phyloP scores from a whole-genome alignment of 75 land plant genomes.

The Ceratopteris richardii region DNA sequence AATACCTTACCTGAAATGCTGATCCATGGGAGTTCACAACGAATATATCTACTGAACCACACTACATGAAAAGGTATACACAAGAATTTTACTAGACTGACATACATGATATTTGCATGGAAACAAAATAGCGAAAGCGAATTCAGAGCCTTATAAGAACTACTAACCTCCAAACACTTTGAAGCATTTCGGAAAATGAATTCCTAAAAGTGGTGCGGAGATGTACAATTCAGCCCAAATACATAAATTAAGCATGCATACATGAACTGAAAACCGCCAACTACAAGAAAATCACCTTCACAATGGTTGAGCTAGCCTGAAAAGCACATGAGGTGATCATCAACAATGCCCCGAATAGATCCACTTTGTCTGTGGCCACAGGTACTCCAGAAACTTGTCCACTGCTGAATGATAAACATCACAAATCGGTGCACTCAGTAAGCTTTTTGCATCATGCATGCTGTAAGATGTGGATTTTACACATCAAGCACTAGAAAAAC shows the following conservation, averaged over 20 bases:
- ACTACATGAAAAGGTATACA: slow-evolving; percentile 31
- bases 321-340: slow-evolving; percentile 76
- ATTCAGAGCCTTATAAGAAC: too few relatives aligned
- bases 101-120: too few relatives aligned
- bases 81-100: too few relatives aligned
- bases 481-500: too few relatives aligned
- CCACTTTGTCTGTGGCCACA: slow-evolving; percentile 25
- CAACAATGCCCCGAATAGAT: slow-evolving; percentile 61
- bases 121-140: too few relatives aligned
- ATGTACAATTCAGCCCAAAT: too few relatives aligned
- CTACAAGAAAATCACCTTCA: slow-evolving; percentile 44
- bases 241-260: too few relatives aligned
- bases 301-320: slow-evolving; percentile 80
- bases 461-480: too few relatives aligned
- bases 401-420: slow-evolving; percentile 27
- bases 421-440: neutral
- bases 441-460: neutral
- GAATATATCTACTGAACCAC: slow-evolving; percentile 72
- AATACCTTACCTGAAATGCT: slow-evolving; percentile 54
- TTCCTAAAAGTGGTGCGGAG: too few relatives aligned
- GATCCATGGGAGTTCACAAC: slow-evolving; percentile 97
- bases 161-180: slow-evolving; percentile 40
- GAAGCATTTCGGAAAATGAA: slow-evolving; percentile 73
- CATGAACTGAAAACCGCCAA: too few relatives aligned
- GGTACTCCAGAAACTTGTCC: slow-evolving; percentile 40